Evolutionary conservation across 805 yeast genomes (phyloP).

Genomic region (Nakazawaea anatomiae): DNA sequence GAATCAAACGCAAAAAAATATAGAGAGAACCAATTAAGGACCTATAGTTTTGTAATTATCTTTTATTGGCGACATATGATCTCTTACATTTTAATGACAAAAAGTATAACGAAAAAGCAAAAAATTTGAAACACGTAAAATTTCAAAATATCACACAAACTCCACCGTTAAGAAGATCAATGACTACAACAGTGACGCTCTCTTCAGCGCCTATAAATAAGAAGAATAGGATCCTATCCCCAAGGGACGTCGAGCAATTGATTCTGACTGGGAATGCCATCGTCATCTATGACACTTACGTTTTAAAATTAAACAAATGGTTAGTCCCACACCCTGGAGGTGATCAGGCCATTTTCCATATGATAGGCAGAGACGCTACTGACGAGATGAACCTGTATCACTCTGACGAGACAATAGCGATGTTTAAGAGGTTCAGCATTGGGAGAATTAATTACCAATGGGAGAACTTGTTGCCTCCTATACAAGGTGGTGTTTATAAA

Average conservation of each 20-base stretch:
- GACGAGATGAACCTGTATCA: slow-evolving; percentile 90
- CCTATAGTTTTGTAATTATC: too few species aligned
- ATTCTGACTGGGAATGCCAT: slow-evolving; percentile 66
- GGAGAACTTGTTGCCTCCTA: slow-evolving; percentile 80
- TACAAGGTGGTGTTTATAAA: slow-evolving; percentile 65
- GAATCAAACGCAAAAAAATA: too few species aligned
- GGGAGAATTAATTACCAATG: slow-evolving; percentile 63
- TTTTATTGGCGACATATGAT: too few species aligned
- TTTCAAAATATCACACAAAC: neutral
- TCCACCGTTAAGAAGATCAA: neutral
- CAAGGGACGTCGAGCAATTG: slow-evolving; percentile 45
- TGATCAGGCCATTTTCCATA: slow-evolving; percentile 72
- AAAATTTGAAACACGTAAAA: neutral
- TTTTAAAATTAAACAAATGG: slow-evolving; percentile 68
- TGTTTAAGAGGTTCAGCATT: slow-evolving; percentile 53
- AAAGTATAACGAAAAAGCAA: too few species aligned
- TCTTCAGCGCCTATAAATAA: neutral
- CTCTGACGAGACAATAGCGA: slow-evolving; percentile 44
- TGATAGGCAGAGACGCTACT: slow-evolving; percentile 87
- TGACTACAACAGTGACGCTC: slow-evolving; percentile 10
- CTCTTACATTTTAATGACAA: too few species aligned
- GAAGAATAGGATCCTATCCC: slow-evolving; percentile 23
- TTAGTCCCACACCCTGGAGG: slow-evolving; percentile 82
- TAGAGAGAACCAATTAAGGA: too few species aligned
- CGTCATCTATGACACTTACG: slow-evolving; percentile 57